Evolutionary conservation across 805 yeast species (phyloP), one percentile per base, ranked within the genome.

Genomic region (Naumovozyma castellii): DNA sequence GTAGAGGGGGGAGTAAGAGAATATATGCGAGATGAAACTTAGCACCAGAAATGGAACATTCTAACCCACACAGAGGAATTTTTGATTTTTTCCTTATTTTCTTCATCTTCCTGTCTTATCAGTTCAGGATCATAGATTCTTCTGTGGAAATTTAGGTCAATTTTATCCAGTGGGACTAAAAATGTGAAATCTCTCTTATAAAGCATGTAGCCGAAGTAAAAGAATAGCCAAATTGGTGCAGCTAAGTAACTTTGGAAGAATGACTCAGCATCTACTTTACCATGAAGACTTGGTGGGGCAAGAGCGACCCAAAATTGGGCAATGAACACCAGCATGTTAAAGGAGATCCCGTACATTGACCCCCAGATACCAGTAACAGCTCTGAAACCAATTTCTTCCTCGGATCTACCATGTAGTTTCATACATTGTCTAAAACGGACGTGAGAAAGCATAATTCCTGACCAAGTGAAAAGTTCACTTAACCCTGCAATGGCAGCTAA

Each of bases 251-350:
- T 59, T 58, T 69, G 59, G 65, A 77, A 78, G 59, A 78, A 78
- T 28, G 58, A 55, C 28, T 56, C 51, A 33, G 67, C 68, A 39
- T 57, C 61, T n/a, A 44, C 34, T 31, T 44, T 40, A 18, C 69
- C 71, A 12, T 50, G 61, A 14, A 56, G 43, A 5, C 51, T 76
- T 39, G 77, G 57, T 37, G 84, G 82, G 54, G 68, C 75, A 39
- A 77, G 53, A 2, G 84, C 80, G 41, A 79, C 72, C 78, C 80
- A 78, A 57, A 78, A 75, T 53, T 76, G 81, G 1, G 78, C 79
- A 37, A 69, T 57, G 25, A 76, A 55, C 18, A 78, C 72, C 38
- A 76, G 60, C 8, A 63, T 43, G 42, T 75, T 72, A 46, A 78
- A 61, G n/a, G 64, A 43, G 13, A 75, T 56, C 16, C 75, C 80